These are phyloP conservation scores for Sarcodon sp. DNA, from an alignment of 768 basidiomycete genomes.

Conservation along the genomic window DNA sequence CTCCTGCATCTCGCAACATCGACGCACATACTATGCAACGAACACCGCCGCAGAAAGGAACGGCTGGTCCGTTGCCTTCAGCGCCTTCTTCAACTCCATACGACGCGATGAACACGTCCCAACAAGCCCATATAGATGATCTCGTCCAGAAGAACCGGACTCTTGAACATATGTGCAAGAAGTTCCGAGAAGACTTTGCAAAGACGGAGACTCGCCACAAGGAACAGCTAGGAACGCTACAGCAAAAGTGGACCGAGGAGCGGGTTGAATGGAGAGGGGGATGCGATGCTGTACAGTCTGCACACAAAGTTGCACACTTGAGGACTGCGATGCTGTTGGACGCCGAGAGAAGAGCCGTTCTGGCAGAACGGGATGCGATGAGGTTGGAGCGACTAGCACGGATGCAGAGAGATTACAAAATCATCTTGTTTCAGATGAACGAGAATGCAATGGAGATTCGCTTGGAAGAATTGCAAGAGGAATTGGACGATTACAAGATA, in stretches of 20 bases:
- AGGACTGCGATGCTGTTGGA: constrained; percentile 40
- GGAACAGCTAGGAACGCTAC: constrained; percentile 25
- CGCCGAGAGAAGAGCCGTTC: constrained; percentile 32
- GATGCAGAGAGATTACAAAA: constrained; percentile 51
- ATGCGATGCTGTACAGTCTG: constrained; percentile 48
- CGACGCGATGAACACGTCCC: constrained; percentile 42
- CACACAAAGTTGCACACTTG: constrained; percentile 54
- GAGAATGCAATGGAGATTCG: constrained; percentile 48
- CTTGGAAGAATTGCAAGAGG: constrained; percentile 38
- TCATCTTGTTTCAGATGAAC: constrained; percentile 52
- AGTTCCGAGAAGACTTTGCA: constrained; percentile 34
- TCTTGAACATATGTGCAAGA: constrained; percentile 47
- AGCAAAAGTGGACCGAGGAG: not conserved
- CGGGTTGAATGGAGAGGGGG: constrained; percentile 40
- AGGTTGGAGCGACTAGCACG: constrained; percentile 46
- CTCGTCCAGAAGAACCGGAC: constrained; percentile 57
- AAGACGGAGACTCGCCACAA: constrained; percentile 37
- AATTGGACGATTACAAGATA: constrained; percentile 19
- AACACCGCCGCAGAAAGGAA: not conserved
- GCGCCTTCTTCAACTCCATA: constrained; percentile 17
- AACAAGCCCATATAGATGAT: constrained; percentile 60
- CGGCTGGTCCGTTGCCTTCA: constrained; percentile 8
- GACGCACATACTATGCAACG: not conserved
- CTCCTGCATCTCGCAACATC: no score
- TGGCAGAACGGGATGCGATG: constrained; percentile 39